Base-by-base conservation (phyloP, 139 green algal species). In the Nannochloris sp. region DNA sequence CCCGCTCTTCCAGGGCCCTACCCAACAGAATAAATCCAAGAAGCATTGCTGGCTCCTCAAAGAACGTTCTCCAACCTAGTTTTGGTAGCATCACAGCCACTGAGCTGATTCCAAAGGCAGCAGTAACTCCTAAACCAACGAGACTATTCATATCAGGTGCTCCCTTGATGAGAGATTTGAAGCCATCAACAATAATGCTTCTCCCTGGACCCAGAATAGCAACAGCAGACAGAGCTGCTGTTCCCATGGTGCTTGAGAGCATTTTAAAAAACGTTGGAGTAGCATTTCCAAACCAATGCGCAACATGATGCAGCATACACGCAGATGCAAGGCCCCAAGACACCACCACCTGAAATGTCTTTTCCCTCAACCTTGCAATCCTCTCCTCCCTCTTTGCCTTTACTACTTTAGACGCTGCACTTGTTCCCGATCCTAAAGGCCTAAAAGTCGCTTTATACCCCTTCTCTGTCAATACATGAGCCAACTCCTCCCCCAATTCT, bases 41-140 rank as follows among this genome's bases (percentile, higher is more conserved):
- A 78, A 97, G 81, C 92, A 97, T 97, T 13, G 93, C 89, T 0
- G 92, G 92, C 84, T 98, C 92, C 81, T 98, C 91, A 62, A 97
- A 98, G 78, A 96, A 98, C 6, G 90, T 92, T 46, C 72, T 80
- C 92, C 92, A 98, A 3, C 85, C 83, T 49, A 93, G 64, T 44
- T 51, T 59, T 9, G 85, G 86, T 51, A 88, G 37, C n/a, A 77
- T 55, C 23, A 77, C 78, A 14, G 92, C 91, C 28, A 89, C 81
- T 29, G 80, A 82, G 69, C 72, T 87, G 13, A 96, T 82, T 16
- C 66, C 85, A 73, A 97, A 97, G 2, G 86, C 83, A 23, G 91
- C 80, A 8, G 70, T 68, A 1, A 92, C 87, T 4, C 93, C 93
- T 55, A 98, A 72, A 1, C 74, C 84, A 29, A 98, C 92, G n/a